Evolutionary conservation across 2,329 filamentous ascomycete genomes (phyloP), one percentile per base, ranked within the genome.

Genomic region (Penicillium hesseltinei): DNA sequence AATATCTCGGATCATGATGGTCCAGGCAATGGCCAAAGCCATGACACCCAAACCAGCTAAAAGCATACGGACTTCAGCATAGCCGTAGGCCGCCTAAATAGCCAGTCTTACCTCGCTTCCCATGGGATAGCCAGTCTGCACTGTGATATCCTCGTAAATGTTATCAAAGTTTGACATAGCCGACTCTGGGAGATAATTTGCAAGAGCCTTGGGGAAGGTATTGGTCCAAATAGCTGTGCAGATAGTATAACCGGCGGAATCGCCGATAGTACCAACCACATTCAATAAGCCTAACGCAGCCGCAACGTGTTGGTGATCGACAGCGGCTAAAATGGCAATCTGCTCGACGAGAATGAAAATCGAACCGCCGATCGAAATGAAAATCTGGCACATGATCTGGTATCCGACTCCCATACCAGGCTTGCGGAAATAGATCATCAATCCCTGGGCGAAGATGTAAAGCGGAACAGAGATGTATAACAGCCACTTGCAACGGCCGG

Each of bases 181-280:
- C 10, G 47, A 46, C 7, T 48, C 57, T 5, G 82, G 82, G 0
- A 85, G 73, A 55, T 80, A 74, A 38, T 68, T 64, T n/a, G 60
- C 58, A 5, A 87, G 75, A 0, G 76, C 75, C 2, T 71, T 68
- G 6, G 75, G 77, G 69, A 87, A 82, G 0, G 81, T 80, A 56
- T 81, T 78, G 0, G 80, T 82, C 84, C 84, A 88, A 62, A 88
- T 84, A 17, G 83, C 83, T 0, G 77, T 78, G 3, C 84, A 78
- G 45, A 88, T 79, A 3, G 83, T 79, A 8, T 71, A 74, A 2
- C 83, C 84, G 10, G 84, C 69, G 1, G 82, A 80, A 13, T 75
- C 78, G 21, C 84, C 85, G 13, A 87, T 75, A 51, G 77, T 80
- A 44, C 78, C 76, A 46, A 84, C 82, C 11, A 88, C 76, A 39